phyloP scores from a whole-genome alignment of 2,329 filamentous ascomycete genomes.

The Exophiala lecanii-corni region DNA sequence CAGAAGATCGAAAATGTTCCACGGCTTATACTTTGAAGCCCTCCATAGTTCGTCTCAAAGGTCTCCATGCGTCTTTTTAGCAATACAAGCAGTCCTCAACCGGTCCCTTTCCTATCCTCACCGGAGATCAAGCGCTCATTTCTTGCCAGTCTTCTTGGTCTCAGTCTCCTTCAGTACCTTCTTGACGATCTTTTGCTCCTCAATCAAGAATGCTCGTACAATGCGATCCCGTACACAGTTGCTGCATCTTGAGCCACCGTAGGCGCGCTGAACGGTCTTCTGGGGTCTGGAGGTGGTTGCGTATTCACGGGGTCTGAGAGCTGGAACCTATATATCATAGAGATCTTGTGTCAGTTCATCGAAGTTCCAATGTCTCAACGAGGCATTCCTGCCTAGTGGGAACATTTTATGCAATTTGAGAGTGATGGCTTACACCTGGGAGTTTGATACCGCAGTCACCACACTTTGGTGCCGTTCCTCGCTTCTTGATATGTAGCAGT shows the following conservation, averaged over 20 bases:
- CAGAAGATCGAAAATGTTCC: not conserved
- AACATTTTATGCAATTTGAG: not conserved
- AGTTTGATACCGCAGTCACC: conserved; percentile 99
- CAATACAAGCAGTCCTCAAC: too few species aligned
- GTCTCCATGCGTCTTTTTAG: too few species aligned
- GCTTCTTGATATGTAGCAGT: conserved; percentile 99
- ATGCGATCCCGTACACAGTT: conserved; percentile 98
- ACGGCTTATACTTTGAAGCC: too few species aligned
- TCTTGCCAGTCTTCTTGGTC: conserved; percentile 65
- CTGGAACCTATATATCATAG: conserved; percentile 64
- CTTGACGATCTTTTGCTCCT: conserved; percentile 99
- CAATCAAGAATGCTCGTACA: conserved; percentile 96
- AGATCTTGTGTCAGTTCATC: not conserved
- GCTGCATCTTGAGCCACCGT: conserved; percentile 96
- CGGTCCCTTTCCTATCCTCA: not conserved
- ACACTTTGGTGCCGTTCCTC: conserved; percentile 95
- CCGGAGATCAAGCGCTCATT: conserved; percentile 36
- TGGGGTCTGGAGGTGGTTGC: conserved; percentile 93
- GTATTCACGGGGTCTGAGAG: conserved; percentile 97
- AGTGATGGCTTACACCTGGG: conserved; percentile 70
- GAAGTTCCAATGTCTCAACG: too few species aligned
- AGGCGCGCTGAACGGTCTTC: conserved; percentile 98
- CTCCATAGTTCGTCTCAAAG: too few species aligned
- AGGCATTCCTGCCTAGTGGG: too few species aligned
- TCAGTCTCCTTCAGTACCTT: conserved; percentile 99